Evolutionary conservation across 305 asterid genomes (phyloP), one percentile per base, ranked within the genome.

Genomic region (Rubia occidens): DNA sequence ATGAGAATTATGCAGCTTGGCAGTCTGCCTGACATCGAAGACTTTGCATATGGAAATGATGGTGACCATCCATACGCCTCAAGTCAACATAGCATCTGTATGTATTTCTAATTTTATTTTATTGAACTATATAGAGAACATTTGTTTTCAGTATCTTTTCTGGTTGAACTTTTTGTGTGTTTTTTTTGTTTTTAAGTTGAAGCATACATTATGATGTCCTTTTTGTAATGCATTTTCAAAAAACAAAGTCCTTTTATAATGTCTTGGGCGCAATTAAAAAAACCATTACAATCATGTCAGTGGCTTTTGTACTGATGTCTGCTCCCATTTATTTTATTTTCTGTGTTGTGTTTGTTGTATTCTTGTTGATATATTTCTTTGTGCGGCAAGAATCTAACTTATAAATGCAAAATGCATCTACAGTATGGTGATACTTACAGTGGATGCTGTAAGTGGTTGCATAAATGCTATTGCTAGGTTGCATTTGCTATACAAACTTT

Each of bases 11-110:
- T 84, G 84, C 95, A 85, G 95, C 84, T 81, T 74, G 72, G 74
- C 73, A 49, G 78, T 29, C 81, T 85, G 68, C 95, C 96, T 45
- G 97, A 85, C 79, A 90, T 90, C 71, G 99, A 94, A 84, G 99
- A 94, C 77, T 94, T 90, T 77, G 83, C 88, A 45, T 94, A 79
- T 74, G 85, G 85, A 49, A 87, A 82, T 44, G 78, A 72, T 65
- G 71, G 20, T 78, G 73, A 72, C 15, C 66, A 6, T 76, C 58
- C 58, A 53, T 66, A 86, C 66, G 75, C 67, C 60, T 47, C 76
- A 78, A 80, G 98, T 88, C 63, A 35, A 7, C 32, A 37, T 3
- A 24, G 17, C 60, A 29, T 35, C 9, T 26, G 21, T 10, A 8
- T 35, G 20, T 35, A 60, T 37, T 35, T 35, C 3, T 49, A 3